These are phyloP conservation scores for Kodamaea kaohsiungensis DNA, from an alignment of 805 yeast species.

Conservation along the genomic window DNA sequence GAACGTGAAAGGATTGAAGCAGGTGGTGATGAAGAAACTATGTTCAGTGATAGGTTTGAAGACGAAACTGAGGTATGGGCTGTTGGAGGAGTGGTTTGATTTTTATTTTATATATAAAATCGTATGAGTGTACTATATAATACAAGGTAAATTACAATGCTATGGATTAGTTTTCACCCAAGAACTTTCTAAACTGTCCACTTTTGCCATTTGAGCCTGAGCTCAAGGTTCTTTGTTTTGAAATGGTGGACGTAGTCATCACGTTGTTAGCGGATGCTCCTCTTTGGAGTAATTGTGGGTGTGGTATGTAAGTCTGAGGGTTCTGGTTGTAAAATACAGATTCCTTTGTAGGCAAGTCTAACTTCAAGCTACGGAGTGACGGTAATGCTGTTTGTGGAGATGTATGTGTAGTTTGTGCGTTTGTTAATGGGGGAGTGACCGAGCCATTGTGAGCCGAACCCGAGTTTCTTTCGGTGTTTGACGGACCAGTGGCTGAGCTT, in stretches of 20 bases:
- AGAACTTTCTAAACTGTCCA: conserved; percentile 18
- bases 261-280: conserved; percentile 27
- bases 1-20: conserved; percentile 86
- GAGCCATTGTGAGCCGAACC: background rate
- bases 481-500: conserved; percentile 8
- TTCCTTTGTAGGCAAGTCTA: conserved; percentile 48
- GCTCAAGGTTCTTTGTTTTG: conserved; percentile 14
- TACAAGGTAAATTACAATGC: conserved; percentile 5
- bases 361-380: conserved; percentile 50
- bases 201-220: conserved; percentile 19
- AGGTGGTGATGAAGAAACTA: conserved; percentile 86
- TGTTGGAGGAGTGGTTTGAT: conserved; percentile 61
- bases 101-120: background rate
- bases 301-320: background rate
- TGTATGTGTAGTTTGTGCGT: conserved; percentile 21
- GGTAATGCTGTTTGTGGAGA: conserved; percentile 35
- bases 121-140: conserved; percentile 3
- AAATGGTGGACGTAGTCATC: background rate
- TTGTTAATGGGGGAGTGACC: conserved; percentile 19
- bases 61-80: conserved; percentile 90
- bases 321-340: background rate
- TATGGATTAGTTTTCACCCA: conserved; percentile 13
- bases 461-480: background rate
- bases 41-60: conserved; percentile 81
- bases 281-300: conserved; percentile 24